phyloP scores from a whole-genome alignment of 129 eudicot species.

The Pulicaria dysenterica region DNA sequence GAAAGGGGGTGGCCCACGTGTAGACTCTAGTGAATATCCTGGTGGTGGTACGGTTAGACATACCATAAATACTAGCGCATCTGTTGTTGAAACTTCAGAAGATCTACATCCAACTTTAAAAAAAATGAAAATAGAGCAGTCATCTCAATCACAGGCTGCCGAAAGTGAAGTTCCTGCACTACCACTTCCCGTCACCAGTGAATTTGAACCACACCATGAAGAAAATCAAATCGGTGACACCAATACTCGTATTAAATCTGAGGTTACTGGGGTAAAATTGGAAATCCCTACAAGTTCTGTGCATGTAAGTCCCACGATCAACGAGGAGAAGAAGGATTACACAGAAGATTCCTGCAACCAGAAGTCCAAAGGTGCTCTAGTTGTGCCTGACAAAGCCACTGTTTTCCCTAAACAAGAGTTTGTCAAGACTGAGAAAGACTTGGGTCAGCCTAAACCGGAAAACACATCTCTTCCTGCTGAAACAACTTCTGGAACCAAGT shows the following conservation, averaged over 20 bases:
- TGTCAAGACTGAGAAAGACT: constrained; percentile 59
- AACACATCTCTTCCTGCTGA: constrained; percentile 50
- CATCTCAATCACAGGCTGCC: constrained; percentile 44
- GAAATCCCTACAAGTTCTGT: constrained; percentile 39
- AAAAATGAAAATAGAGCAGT: constrained; percentile 64
- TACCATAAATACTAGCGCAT: constrained; percentile 40
- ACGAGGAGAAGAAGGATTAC: constrained; percentile 43
- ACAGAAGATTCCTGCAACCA: constrained; percentile 39
- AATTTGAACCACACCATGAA: constrained; percentile 36
- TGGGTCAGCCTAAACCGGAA: constrained; percentile 51
- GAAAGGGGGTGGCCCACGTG: constrained; percentile 41
- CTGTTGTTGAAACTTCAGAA: constrained; percentile 52
- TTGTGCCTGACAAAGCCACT: constrained; percentile 36
- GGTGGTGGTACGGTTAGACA: constrained; percentile 39
- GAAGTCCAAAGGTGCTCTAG: constrained; percentile 39
- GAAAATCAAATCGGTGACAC: constrained; percentile 37
- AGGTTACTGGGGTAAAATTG: constrained; percentile 50
- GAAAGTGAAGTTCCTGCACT: constrained; percentile 38
- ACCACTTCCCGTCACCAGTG: constrained; percentile 44
- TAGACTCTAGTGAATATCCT: constrained; percentile 46
- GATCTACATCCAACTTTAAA: constrained; percentile 64
- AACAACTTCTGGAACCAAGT: constrained; percentile 52
- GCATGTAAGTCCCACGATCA: constrained; percentile 36
- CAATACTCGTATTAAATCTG: constrained; percentile 48
- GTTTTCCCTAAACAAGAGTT: constrained; percentile 44